Evolutionary conservation across 805 yeast genomes (phyloP), one percentile per base, ranked within the genome.

Genomic region (Sungouiozyma ichnusensis): DNA sequence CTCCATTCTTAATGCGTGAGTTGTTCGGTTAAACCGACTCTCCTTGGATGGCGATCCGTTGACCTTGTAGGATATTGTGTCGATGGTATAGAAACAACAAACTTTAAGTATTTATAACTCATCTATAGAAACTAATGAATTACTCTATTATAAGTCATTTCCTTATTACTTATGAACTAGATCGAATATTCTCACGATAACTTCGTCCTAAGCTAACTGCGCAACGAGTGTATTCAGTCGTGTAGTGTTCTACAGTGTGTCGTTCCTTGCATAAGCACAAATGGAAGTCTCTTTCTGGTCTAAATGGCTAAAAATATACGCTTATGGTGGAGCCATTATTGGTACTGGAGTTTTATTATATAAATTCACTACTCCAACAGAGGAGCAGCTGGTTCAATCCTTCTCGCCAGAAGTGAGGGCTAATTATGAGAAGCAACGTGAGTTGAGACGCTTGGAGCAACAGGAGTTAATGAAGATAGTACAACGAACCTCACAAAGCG

Each of bases 381-480:
- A 85, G 49, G 95, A 86, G 52, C 74, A 88, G 55, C 62, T 88
- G 37, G 71, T 87, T 34, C 76, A 79, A 1, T 63, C 72, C 39
- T 70, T 87, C 49, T 82, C 94, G 5, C 96, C 97, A 1, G 95
- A 88, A 57, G 66, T 87, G 36, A 70, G 85, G 48, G 78, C 77
- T 16, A 81, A 83, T 46, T 85, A 84, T 58, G 87, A 81, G 50
- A 65, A 69, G 41, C 79, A 81, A 53, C 71, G 67, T 49, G 77
- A 67, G 7, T 58, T 81, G 20, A 73, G 90, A 57, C 73, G 73
- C 51, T 66, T 69, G 44, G 94, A 84, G 58, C 90, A 83, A 54
- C 71, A 72, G 48, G 81, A 76, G 53, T 59, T 84, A 47, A 81
- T 81, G 73, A 74, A 74, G 48, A 76, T 81, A 19, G 88, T 76